phyloP scores from a whole-genome alignment of 208 protist genomes.

The Leishmania turanica region DNA sequence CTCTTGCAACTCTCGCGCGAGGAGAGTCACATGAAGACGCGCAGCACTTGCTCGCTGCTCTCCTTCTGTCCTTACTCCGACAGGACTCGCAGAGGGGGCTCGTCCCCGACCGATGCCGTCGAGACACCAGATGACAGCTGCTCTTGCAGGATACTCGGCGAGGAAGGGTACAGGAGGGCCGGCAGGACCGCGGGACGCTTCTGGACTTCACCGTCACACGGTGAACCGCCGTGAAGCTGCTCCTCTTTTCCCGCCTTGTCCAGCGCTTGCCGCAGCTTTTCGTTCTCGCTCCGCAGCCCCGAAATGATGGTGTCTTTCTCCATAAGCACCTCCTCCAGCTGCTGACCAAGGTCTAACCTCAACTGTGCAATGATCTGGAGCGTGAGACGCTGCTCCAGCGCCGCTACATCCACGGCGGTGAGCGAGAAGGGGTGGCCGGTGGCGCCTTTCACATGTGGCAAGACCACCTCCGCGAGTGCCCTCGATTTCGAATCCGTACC shows the following conservation, averaged over 20 bases:
- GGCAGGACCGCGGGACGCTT: background rate
- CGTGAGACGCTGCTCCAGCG: slow-evolving; percentile 35
- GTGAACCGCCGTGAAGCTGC: background rate
- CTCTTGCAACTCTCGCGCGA: background rate
- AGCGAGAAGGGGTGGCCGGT: background rate
- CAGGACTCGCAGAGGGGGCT: background rate
- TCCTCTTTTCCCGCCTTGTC: background rate
- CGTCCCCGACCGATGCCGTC: background rate
- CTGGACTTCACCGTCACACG: background rate
- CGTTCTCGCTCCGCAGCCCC: slow-evolving; percentile 52
- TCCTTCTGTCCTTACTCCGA: background rate
- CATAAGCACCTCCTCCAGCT: slow-evolving; percentile 46
- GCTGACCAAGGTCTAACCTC: slow-evolving; percentile 33
- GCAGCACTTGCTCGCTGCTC: background rate
- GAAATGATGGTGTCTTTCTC: slow-evolving; percentile 48
- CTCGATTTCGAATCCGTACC: background rate
- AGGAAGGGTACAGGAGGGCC: slow-evolving; percentile 9
- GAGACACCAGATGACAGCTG: slow-evolving; percentile 15
- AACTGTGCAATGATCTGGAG: slow-evolving; percentile 51
- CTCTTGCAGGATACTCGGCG: slow-evolving; percentile 29
- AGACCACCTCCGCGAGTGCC: background rate
- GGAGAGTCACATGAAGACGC: background rate
- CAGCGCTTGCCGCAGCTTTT: slow-evolving; percentile 27
- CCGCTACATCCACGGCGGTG: slow-evolving; percentile 6
- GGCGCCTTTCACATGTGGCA: slow-evolving; percentile 10